phyloP scores from a whole-genome alignment of 148 eudicot genomes.

The Fagopyrum homotropicum region DNA sequence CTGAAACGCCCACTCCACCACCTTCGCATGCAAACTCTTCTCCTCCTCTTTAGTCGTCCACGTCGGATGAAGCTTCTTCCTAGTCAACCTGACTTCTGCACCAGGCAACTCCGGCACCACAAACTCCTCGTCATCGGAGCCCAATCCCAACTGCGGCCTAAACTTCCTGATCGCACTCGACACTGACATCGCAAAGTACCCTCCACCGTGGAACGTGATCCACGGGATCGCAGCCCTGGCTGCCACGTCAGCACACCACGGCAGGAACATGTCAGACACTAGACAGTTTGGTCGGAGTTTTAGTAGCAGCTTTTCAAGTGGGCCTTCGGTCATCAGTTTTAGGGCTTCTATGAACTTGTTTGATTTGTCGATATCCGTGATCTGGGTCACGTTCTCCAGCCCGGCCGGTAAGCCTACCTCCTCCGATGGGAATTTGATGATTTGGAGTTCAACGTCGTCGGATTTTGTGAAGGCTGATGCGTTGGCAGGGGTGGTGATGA shows the following conservation, averaged over 20 bases:
- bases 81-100: constrained; percentile 18
- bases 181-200: constrained; percentile 19
- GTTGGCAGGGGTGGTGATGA: constrained; percentile 41
- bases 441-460: constrained; percentile 7
- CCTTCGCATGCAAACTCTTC: neutral
- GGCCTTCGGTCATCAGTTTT: constrained; percentile 17
- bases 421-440: constrained; percentile 18
- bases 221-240: constrained; percentile 22
- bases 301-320: constrained; percentile 18
- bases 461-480: constrained; percentile 16
- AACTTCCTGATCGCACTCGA: neutral
- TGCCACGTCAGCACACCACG: constrained; percentile 28
- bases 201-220: constrained; percentile 21
- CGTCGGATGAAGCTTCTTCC: constrained; percentile 3
- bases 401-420: constrained; percentile 33
- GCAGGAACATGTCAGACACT: constrained; percentile 31
- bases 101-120: constrained; percentile 27
- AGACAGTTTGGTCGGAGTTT: constrained; percentile 22
- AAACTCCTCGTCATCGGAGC: constrained; percentile 21
- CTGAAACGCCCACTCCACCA: neutral
- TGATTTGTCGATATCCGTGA: constrained; percentile 4
- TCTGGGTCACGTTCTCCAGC: constrained; percentile 16
- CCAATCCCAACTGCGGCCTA: constrained; percentile 16
- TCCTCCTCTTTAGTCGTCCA: neutral
- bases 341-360: constrained; percentile 14